These are phyloP conservation scores for Pyrenophora graminea DNA, from an alignment of 2,329 filamentous ascomycete genomes.

Conservation along the genomic window DNA sequence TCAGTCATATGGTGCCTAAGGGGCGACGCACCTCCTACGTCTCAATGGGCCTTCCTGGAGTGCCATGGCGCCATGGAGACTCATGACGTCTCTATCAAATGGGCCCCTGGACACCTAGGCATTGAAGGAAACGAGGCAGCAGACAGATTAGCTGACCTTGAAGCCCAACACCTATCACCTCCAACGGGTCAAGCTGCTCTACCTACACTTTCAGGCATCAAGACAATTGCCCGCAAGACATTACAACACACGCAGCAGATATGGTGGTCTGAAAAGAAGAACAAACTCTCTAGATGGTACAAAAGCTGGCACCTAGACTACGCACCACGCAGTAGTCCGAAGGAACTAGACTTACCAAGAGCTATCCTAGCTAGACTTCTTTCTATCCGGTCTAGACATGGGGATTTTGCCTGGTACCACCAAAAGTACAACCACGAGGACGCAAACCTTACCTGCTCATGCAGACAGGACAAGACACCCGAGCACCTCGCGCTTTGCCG, in stretches of 20 bases:
- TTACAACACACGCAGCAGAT: no score
- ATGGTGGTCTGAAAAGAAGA: no score
- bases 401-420: conserved; percentile 13
- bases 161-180: neutral
- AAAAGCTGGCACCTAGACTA: neutral
- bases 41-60: conserved; percentile 9
- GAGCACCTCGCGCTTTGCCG: neutral
- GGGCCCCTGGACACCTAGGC: neutral
- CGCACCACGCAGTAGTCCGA: neutral
- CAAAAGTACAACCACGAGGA: conserved; percentile 12
- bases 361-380: conserved; percentile 2
- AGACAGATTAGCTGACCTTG: neutral
- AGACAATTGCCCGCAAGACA: neutral
- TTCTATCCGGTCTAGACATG: conserved; percentile 2
- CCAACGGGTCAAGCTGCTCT: neutral
- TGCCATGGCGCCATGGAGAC: conserved; percentile 5
- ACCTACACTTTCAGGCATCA: neutral
- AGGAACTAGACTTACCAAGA: neutral
- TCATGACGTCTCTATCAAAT: neutral
- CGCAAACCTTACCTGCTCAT: conserved; percentile 3
- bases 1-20: conserved; percentile 11
- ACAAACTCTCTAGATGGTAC: neutral
- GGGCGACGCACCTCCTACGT: conserved; percentile 1
- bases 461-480: neutral
- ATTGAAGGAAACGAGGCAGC: conserved; percentile 1